phyloP scores from a whole-genome alignment of 306 rosid genomes.

The Acacia acuminata region DNA sequence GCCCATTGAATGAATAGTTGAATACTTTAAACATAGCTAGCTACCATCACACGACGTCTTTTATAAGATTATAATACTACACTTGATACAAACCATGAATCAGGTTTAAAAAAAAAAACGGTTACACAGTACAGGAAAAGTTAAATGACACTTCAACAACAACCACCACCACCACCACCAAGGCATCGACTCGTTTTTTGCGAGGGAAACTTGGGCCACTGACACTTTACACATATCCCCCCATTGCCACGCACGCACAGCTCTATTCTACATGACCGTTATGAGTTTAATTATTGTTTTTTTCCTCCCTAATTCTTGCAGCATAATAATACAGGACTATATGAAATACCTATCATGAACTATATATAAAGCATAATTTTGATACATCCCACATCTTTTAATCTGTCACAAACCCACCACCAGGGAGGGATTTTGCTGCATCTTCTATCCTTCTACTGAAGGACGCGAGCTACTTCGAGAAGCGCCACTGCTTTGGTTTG shows the following conservation, averaged over 20 bases:
- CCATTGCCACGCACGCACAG: slow-evolving; percentile 39
- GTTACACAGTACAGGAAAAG: slow-evolving; percentile 5
- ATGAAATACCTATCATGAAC: slow-evolving; percentile 47
- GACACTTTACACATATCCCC: slow-evolving; percentile 42
- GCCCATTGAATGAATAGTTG: not conserved
- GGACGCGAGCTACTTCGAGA: slow-evolving; percentile 56
- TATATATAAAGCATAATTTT: slow-evolving; percentile 34
- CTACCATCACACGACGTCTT: not conserved
- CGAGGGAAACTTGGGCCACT: slow-evolving; percentile 32
- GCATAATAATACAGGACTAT: slow-evolving; percentile 50
- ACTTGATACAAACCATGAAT: slow-evolving; percentile 30
- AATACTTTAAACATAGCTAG: not conserved
- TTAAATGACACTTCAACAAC: not conserved
- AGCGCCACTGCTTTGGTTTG: slow-evolving; percentile 55
- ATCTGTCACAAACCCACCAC: slow-evolving; percentile 17
- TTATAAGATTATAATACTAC: slow-evolving; percentile 12
- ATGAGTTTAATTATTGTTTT: slow-evolving; percentile 29
- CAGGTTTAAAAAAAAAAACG: slow-evolving; percentile 9
- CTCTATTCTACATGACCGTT: slow-evolving; percentile 47
- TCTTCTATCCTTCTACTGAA: not conserved
- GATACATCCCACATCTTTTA: slow-evolving; percentile 31
- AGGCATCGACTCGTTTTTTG: not conserved
- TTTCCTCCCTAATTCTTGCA: slow-evolving; percentile 41
- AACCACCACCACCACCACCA: not conserved
- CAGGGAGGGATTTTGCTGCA: not conserved